These are phyloP conservation scores for Sarocladium oryzae DNA, from an alignment of 2,329 filamentous ascomycete genomes.

Conservation along the genomic window DNA sequence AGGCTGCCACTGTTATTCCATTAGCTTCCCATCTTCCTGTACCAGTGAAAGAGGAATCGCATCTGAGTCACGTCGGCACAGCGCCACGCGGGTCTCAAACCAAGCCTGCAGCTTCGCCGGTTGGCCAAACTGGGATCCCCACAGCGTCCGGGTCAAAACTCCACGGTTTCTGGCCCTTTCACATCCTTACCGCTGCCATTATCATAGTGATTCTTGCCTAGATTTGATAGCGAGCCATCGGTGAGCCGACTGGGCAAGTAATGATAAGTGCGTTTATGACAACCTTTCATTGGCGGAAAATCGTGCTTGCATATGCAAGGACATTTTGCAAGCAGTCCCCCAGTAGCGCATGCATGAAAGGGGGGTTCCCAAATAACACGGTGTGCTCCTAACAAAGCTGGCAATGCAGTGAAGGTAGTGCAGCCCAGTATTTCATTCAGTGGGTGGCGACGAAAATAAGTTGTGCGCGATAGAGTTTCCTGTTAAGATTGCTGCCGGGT, in stretches of 20 bases:
- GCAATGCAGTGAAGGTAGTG: too few relatives aligned
- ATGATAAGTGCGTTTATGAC: background rate
- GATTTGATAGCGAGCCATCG: background rate
- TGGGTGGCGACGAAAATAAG: too few relatives aligned
- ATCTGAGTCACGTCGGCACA: constrained; percentile 1
- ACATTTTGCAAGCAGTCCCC: too few relatives aligned
- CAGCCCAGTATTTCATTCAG: too few relatives aligned
- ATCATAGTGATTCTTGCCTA: background rate
- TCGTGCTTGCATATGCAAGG: too few relatives aligned
- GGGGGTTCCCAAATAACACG: too few relatives aligned
- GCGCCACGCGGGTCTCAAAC: background rate
- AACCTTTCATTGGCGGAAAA: background rate
- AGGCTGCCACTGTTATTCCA: background rate
- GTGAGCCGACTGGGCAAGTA: background rate
- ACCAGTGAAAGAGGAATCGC: background rate
- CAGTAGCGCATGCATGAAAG: too few relatives aligned
- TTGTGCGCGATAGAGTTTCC: background rate
- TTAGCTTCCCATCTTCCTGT: constrained; percentile 2
- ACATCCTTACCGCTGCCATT: background rate
- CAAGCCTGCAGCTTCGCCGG: background rate
- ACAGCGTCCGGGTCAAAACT: background rate
- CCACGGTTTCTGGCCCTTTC: background rate
- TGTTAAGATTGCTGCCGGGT: background rate
- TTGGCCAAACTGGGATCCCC: background rate
- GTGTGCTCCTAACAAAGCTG: too few relatives aligned